Evolutionary conservation across 2,329 filamentous ascomycete species (phyloP).

Genomic region (Helotiales sp.): DNA sequence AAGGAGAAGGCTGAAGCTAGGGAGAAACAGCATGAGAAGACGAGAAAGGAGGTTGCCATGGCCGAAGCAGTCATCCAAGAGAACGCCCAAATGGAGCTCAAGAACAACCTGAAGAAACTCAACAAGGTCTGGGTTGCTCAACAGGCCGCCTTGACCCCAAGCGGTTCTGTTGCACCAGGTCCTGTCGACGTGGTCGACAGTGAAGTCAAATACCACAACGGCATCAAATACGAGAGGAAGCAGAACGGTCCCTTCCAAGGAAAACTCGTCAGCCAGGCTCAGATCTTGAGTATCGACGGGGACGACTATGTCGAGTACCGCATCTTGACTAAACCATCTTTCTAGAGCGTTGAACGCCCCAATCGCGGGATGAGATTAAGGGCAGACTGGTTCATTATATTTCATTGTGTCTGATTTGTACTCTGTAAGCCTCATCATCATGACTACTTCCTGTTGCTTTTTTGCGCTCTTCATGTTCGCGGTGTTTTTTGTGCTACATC

Average conservation of each 20-base stretch:
- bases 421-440: constrained; percentile 2
- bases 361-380: not conserved
- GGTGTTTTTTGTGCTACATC: not conserved
- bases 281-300: constrained; percentile 67
- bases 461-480: not conserved
- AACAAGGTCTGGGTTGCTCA: constrained; percentile 42
- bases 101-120: constrained; percentile 40
- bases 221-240: constrained; percentile 68
- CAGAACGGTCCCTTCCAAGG: constrained; percentile 63
- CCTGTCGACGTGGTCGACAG: constrained; percentile 51
- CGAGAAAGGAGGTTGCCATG: constrained; percentile 37
- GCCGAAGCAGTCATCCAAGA: constrained; percentile 37
- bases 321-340: constrained; percentile 66
- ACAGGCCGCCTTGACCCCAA: constrained; percentile 30
- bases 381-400: not conserved
- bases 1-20: constrained; percentile 37
- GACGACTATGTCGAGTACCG: constrained; percentile 72
- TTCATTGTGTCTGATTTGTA: not conserved
- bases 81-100: constrained; percentile 37
- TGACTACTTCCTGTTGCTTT: not conserved
- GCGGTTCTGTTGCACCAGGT: constrained; percentile 10
- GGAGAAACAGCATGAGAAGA: constrained; percentile 38
- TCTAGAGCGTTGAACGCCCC: constrained; percentile 46
- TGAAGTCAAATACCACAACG: constrained; percentile 59
- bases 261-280: constrained; percentile 66